Evolutionary conservation across 148 eudicot genomes (phyloP), one percentile per base, ranked within the genome.

Genomic region (Euryodendron excelsum): DNA sequence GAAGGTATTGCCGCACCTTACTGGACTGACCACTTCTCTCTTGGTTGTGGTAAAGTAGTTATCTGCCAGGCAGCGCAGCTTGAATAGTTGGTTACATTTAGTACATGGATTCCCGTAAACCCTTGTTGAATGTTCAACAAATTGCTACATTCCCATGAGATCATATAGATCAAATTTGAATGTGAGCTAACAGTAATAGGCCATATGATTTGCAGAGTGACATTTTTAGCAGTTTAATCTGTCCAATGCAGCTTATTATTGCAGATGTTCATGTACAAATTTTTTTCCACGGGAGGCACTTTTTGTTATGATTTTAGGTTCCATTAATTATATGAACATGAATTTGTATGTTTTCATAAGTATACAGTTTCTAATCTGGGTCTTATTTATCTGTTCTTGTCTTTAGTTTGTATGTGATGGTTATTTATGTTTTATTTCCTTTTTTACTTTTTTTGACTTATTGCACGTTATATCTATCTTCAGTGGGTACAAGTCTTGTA

Each of bases 1-100:
- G 64, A 28, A 72, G 47, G 23, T 50, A 73, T 72, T 72, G 37
- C 21, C 34, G 2, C 12, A 47, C 52, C 68, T 75, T 53, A 53
- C 50, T 17, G 28, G 37, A 25, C 59, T 64, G 17, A 72, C 23
- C 68, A 52, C 52, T 59, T 73, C 1, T 52, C 31, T 39, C 61
- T 58, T n/a, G 52, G 52, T 25, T 28, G 39, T 4, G 74, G 59
- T 50, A 27, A 55, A 12, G 53, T 3, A 21, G 34, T 45, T 9
- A 9, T 34, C n/a, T 60, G 31, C 33, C 30, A 10, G 7, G 25
- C 17, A n/a, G 47, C 23, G 18, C 47, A 41, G 28, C 52, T 39
- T 21, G 17, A 8, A 20, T 69, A 36, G 8, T 27, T 47, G 56
- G 20, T 36, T 15, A 65, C 0, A 20, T 65, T 65, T 65, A 18